Percentiles rank a stretch among this genome's conserved stretches.
phyloP scores from a whole-genome alignment of 2,329 filamentous ascomycete genomes.

The Ceratocystis harringtonii region DNA sequence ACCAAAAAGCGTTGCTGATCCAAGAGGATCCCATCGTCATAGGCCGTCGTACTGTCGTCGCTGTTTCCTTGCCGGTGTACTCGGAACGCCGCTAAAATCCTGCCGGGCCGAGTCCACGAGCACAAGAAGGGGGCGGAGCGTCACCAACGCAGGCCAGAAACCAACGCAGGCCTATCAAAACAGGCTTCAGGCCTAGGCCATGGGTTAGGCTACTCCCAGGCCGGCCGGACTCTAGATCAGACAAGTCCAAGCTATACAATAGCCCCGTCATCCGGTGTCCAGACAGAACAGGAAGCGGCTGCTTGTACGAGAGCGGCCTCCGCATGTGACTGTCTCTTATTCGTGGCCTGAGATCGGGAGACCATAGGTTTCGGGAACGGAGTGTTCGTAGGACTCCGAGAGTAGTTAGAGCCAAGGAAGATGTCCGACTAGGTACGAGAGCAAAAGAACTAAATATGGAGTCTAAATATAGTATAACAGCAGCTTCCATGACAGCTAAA shows the following conservation, averaged over 20 bases:
- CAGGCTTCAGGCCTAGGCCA: not conserved
- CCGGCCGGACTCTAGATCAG: not conserved
- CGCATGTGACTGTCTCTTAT: not conserved
- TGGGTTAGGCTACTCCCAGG: not conserved
- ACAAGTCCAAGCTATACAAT: not conserved
- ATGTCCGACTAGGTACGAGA: no score
- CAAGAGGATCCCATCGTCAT: not conserved
- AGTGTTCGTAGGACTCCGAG: not conserved
- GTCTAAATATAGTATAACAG: no score
- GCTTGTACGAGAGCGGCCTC: not conserved
- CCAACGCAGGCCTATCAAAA: no score
- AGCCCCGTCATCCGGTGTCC: not conserved
- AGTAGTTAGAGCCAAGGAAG: no score
- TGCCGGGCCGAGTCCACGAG: not conserved
- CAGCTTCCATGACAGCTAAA: no score
- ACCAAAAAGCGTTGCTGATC: not conserved
- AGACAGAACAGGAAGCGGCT: not conserved
- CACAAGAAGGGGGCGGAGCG: not conserved
- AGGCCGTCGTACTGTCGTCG: not conserved
- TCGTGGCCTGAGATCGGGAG: not conserved
- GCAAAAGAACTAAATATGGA: no score
- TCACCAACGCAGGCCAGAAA: not conserved
- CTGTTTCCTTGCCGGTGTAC: not conserved
- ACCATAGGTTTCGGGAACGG: not conserved
- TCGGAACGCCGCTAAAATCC: not conserved